Conservation (phyloP, 2,329 filamentous ascomycete species). For the Metarhizium guizhouense region DNA sequence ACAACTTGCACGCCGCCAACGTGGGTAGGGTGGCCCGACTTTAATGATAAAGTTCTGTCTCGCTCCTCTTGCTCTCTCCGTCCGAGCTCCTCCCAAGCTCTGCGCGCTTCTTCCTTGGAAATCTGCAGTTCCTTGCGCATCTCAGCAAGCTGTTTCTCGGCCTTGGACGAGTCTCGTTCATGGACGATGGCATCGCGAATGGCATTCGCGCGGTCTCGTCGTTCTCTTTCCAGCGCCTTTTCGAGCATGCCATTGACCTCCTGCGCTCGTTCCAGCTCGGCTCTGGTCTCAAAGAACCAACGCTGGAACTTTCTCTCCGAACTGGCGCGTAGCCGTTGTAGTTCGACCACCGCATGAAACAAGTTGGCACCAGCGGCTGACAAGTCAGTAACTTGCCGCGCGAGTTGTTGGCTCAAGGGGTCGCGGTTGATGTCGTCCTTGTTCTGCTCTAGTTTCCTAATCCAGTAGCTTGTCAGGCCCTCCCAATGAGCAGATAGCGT, state of each 20-base stretch:
- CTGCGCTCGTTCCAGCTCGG: conserved; percentile 75
- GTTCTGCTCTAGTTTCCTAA: conserved; percentile 84
- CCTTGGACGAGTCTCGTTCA: conserved; percentile 63
- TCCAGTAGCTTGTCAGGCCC: conserved; percentile 94
- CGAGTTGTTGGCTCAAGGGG: conserved; percentile 78
- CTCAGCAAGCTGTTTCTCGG: conserved; percentile 73
- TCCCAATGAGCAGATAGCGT: conserved; percentile 97
- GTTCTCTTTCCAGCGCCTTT: conserved; percentile 63
- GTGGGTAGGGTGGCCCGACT: conserved; percentile 78
- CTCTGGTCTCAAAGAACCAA: conserved; percentile 94
- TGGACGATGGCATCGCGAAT: conserved; percentile 57
- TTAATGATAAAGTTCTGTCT: conserved; percentile 74
- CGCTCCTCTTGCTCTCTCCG: conserved; percentile 88
- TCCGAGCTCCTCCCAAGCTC: conserved; percentile 95
- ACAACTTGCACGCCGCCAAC: conserved; percentile 93
- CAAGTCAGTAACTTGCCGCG: conserved; percentile 91
- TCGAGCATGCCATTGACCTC: conserved; percentile 80
- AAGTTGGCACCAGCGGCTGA: conserved; percentile 94
- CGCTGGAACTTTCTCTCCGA: conserved; percentile 97
- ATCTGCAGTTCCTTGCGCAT: conserved; percentile 91
- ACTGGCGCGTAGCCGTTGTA: conserved; percentile 86
- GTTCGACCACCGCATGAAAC: conserved; percentile 93
- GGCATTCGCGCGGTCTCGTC: conserved; percentile 58
- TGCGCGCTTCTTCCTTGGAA: conserved; percentile 88
- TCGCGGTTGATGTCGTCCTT: conserved; percentile 75